Base-by-base conservation (phyloP, 2,329 filamentous ascomycete genomes). In the Aspergillus spinulosporus region DNA sequence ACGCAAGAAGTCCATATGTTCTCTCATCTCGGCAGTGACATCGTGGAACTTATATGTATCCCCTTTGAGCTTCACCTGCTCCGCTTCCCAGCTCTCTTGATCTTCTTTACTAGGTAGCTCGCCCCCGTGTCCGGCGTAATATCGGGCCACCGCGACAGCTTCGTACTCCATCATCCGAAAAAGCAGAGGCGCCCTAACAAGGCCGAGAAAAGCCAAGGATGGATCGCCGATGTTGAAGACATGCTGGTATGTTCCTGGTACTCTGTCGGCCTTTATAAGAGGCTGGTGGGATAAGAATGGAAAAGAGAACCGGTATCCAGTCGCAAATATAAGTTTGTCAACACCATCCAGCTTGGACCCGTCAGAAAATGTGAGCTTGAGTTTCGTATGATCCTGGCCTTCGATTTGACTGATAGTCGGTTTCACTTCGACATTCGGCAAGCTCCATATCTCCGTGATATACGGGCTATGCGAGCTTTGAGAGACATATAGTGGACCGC, bases 1-100 rank as follows among this genome's bases (percentile, higher is more conserved):
- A 1, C 72, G 64, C 37, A 78, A 60, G 12, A 73, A 70, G 52
- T 74, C 72, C 52, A 77, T 78, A 54, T 74, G 77, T 0, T 66
- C 67, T 14, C 69, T 66, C 39, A 76, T 77, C 50, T 78, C 68
- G 5, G 59, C 57, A 21, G 58, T 61, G 11, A 70, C 55, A 5
- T 64, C 63, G 21, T 64, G 63, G 28, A 69, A 71, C 0, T 56
- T 34, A 3, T 61, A 49, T 6, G 49, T 53, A 26, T 65, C 58
- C 1, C 65, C 66, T 36, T 66, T 64, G 5, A 56, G 53, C 32
- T 62, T 54, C n/a, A 68, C 9, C 5, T 64, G 48, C 9, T 63
- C 52, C 6, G 52, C 46, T 42, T 72, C 68, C 69, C 68, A 72
- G 14, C 58, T 36, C 47, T 67, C 55, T 54, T 68, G 66, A 37